Percentiles rank a stretch among this genome's conserved stretches.
Conservation (phyloP, 192 early-diverging fungal genomes). For the Rhizoclosmatium globosum region DNA sequence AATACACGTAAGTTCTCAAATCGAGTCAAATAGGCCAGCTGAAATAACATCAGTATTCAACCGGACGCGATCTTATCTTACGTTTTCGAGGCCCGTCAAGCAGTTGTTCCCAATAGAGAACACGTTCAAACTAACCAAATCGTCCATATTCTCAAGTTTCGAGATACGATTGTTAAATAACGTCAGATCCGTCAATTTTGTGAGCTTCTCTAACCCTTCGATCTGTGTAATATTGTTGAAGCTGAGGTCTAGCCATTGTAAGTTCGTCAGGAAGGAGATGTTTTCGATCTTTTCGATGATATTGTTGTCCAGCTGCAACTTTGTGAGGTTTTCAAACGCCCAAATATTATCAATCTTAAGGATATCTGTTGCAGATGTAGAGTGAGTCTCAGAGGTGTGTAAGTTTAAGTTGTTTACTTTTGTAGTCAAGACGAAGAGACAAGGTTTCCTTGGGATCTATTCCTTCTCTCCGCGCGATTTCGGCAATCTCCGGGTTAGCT, state of each 20-base stretch:
- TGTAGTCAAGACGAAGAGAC: constrained; percentile 66
- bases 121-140: constrained; percentile 64
- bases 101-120: constrained; percentile 69
- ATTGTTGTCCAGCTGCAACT: constrained; percentile 75
- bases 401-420: constrained; percentile 48
- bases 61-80: constrained; percentile 20
- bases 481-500: constrained; percentile 61
- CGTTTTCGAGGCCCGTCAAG: constrained; percentile 59
- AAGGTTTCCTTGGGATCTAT: constrained; percentile 62
- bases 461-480: constrained; percentile 66
- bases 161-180: constrained; percentile 72
- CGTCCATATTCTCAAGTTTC: constrained; percentile 65
- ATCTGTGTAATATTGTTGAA: constrained; percentile 73
- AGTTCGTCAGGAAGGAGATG: constrained; percentile 62
- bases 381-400: neutral
- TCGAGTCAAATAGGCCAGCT: constrained; percentile 62
- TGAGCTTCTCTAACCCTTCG: constrained; percentile 63
- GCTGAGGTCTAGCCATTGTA: constrained; percentile 69
- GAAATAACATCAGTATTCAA: neutral
- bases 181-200: constrained; percentile 69
- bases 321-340: constrained; percentile 67
- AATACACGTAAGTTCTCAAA: constrained; percentile 65
- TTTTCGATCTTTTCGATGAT: constrained; percentile 75
- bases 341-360: constrained; percentile 73
- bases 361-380: constrained; percentile 53